A percentile compares a stretch with the other conserved stretches of the same genome.
Conservation (phyloP, 2,329 filamentous ascomycete genomes). For the Monilinia fructicola region DNA sequence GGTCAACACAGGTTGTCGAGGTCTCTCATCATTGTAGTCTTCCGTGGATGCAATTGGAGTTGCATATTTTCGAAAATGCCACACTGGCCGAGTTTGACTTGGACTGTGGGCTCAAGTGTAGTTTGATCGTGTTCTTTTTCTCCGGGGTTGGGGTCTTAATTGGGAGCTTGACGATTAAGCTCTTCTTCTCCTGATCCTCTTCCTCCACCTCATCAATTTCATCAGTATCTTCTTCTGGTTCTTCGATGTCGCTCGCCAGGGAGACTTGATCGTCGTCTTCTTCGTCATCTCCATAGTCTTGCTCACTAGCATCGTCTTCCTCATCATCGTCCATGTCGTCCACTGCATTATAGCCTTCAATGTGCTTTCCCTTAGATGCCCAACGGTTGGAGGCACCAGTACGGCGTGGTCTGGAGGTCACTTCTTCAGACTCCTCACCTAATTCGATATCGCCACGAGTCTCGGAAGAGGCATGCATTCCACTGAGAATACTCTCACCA, state of each 20-base stretch:
- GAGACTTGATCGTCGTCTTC: slow-evolving; percentile 67
- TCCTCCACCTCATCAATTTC: slow-evolving; percentile 49
- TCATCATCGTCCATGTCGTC: slow-evolving; percentile 58
- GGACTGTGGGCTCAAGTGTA: slow-evolving; percentile 27
- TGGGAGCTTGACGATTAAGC: slow-evolving; percentile 73
- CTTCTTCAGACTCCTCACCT: slow-evolving; percentile 46
- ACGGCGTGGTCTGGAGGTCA: slow-evolving; percentile 46
- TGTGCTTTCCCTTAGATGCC: slow-evolving; percentile 47
- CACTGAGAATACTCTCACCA: slow-evolving; percentile 55
- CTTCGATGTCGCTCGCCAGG: slow-evolving; percentile 56
- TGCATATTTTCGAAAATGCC: slow-evolving; percentile 21
- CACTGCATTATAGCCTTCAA: slow-evolving; percentile 57
- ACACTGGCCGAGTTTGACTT: slow-evolving; percentile 17
- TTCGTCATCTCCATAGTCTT: slow-evolving; percentile 72
- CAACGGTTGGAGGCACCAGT: slow-evolving; percentile 33
- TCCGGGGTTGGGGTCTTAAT: slow-evolving; percentile 44
- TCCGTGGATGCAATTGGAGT: slow-evolving; percentile 16
- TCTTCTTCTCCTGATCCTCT: slow-evolving; percentile 54
- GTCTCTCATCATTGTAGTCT: background rate
- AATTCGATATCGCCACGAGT: slow-evolving; percentile 44
- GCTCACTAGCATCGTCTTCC: slow-evolving; percentile 68
- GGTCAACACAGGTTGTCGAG: slow-evolving; percentile 14
- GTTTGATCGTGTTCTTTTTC: slow-evolving; percentile 35
- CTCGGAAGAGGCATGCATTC: slow-evolving; percentile 37
- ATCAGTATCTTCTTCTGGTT: slow-evolving; percentile 52